These are phyloP conservation scores for Flammula alnicola DNA, from an alignment of 1,284 basidiomycete genomes.

Conservation along the genomic window DNA sequence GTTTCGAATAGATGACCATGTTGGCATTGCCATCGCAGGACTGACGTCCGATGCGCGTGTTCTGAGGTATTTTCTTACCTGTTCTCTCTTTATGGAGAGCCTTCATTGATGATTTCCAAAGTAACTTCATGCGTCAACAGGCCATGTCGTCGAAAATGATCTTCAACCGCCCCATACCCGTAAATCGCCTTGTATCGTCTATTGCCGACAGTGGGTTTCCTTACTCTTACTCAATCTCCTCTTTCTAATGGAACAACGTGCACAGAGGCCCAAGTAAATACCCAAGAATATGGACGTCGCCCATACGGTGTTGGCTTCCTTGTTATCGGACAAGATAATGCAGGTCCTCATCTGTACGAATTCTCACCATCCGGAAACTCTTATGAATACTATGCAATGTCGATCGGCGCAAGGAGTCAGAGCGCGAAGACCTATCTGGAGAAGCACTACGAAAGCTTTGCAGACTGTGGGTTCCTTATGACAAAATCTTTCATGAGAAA, in stretches of 20 bases:
- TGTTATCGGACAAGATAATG: conserved; percentile 94
- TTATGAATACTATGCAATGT: conserved; percentile 98
- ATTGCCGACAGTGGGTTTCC: conserved; percentile 88
- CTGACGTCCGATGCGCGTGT: conserved; percentile 98
- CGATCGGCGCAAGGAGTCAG: conserved; percentile 96
- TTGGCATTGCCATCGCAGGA: conserved; percentile 98
- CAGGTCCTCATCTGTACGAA: conserved; percentile 97
- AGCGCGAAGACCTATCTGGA: conserved; percentile 99
- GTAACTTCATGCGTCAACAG: conserved; percentile 99
- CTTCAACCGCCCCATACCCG: conserved; percentile 93
- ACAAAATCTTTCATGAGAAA: background rate
- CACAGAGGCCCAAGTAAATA: conserved; percentile 97
- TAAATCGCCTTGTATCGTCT: conserved; percentile 89
- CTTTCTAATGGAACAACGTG: background rate
- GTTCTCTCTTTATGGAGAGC: background rate
- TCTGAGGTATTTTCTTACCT: conserved; percentile 66
- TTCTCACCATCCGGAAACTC: conserved; percentile 98
- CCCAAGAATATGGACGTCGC: conserved; percentile 96
- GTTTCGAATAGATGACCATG: conserved; percentile 99
- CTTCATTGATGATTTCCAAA: conserved; percentile 36
- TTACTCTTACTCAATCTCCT: background rate
- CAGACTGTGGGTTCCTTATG: conserved; percentile 62
- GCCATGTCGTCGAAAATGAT: conserved; percentile 95
- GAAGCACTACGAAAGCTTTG: conserved; percentile 89
- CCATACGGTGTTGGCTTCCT: conserved; percentile 99